Base-by-base conservation (phyloP, 202 grass and related monocot genomes). In the Panicum virgatum region DNA sequence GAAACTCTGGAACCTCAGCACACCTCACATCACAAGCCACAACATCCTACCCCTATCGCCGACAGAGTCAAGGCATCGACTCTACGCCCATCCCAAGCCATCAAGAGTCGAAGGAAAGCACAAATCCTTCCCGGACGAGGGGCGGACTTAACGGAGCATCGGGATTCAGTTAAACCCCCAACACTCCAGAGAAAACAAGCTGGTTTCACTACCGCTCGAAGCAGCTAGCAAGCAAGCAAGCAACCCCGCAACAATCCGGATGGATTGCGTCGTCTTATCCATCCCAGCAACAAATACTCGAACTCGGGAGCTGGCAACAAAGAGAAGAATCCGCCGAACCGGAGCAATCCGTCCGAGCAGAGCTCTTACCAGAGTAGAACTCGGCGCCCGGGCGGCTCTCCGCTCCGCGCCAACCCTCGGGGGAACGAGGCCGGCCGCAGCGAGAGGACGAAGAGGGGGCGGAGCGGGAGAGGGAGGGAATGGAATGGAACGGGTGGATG, bases 381-480 rank as follows among this genome's bases (percentile, higher is more conserved):
- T 1, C 36, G 7, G 8, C 50, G 47, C 5, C 20, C 2, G 16
- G 29, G 19, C 36, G 63, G 5, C 10, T 6, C 9, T n/a, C 63
- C 40, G 14, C 40, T 3, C 39, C 66, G 3, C 42, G 23, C 12
- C 66, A 38, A 37, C 19, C 42, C 22, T 5, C 11, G n/a, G 38
- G 66, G 22, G 16, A 34, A 20, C 62, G 61, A 63, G 44, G 44
- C 12, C 44, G 44, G 44, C 44, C 1, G 44, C 44, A 46, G 12
- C 19, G 51, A 18, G 20, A 22, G 37, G 44, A 20, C 14, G 27
- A 62, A n/a, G 37, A 47, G 44, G 1, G 1, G 9, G 20, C 42
- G 60, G 50, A 37, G 77, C 52, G 62, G 62, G 40, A 66, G 36
- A 81, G 58, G 62, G 19, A n/a, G 18, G 34, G 45, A 64, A 13